Conservation (phyloP, 1,284 basidiomycete genomes). For the Laetiporus sulphureus region DNA sequence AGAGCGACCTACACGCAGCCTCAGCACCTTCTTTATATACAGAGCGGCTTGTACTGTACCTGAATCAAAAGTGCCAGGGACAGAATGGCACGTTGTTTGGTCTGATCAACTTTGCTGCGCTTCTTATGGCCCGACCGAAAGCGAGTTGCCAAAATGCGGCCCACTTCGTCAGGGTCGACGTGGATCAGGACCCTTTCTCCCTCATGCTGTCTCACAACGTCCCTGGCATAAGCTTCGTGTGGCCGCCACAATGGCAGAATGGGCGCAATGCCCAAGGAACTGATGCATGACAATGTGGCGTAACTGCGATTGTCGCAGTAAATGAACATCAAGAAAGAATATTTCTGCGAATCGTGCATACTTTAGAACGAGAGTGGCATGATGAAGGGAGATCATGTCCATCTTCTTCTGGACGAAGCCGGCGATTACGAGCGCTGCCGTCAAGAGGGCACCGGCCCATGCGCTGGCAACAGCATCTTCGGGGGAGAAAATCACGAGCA, state of each 20-base stretch:
- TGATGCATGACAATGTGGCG: conserved; percentile 25
- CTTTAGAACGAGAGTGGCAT: conserved; percentile 24
- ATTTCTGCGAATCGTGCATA: conserved; percentile 9
- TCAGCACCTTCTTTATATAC: no score
- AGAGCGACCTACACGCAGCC: conserved; percentile 23
- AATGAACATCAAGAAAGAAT: neutral
- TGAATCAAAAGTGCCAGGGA: conserved; percentile 24
- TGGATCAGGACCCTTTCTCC: no score
- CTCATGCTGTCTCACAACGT: no score
- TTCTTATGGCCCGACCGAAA: no score
- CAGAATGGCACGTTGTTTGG: conserved; percentile 18
- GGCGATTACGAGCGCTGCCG: conserved; percentile 22
- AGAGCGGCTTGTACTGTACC: no score
- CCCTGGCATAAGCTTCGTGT: neutral
- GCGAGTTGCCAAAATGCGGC: no score
- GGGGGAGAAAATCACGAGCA: conserved; percentile 23
- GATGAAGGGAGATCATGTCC: conserved; percentile 20
- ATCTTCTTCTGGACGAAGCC: conserved; percentile 21
- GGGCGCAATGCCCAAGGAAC: conserved; percentile 24
- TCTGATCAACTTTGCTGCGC: conserved; percentile 18
- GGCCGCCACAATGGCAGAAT: conserved; percentile 23
- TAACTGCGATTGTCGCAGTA: conserved; percentile 13
- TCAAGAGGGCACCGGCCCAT: conserved; percentile 25
- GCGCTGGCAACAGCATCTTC: conserved; percentile 23
- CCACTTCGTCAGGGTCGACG: no score